These are phyloP conservation scores for Suillus decipiens DNA, from an alignment of 768 basidiomycete species.

Conservation along the genomic window DNA sequence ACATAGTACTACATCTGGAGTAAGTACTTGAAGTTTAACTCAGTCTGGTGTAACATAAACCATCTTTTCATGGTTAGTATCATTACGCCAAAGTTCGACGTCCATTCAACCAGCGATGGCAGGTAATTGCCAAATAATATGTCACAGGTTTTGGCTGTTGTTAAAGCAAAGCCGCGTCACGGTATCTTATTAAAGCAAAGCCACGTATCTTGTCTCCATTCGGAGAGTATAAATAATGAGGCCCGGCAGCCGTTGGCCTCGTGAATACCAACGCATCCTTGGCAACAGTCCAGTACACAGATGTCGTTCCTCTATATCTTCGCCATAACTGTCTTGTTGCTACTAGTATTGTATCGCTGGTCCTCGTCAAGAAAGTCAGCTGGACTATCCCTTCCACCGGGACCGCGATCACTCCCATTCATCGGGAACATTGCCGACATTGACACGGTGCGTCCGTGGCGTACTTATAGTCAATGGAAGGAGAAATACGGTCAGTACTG, in stretches of 20 bases:
- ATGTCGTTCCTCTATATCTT: not conserved
- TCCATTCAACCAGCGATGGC: no score
- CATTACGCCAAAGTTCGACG: no score
- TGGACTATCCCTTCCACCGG: not conserved
- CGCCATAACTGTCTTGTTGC: not conserved
- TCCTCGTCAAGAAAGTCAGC: not conserved
- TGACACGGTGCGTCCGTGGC: not conserved
- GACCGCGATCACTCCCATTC: not conserved
- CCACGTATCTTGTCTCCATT: no score
- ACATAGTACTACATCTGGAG: not conserved
- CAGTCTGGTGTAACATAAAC: no score
- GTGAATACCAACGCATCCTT: not conserved
- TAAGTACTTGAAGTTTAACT: no score
- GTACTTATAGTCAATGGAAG: constrained; percentile 29
- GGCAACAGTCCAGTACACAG: not conserved
- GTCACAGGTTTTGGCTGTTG: no score
- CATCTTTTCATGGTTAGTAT: no score
- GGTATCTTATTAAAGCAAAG: no score
- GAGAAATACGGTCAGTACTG: constrained; percentile 27
- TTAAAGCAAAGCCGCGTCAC: no score
- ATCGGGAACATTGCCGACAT: not conserved
- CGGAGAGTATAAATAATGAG: no score
- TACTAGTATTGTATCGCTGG: not conserved
- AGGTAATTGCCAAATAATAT: no score
- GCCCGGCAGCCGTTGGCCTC: not conserved